Base-by-base conservation (phyloP, 176 grass and related monocot species). In the Carex pumila region DNA sequence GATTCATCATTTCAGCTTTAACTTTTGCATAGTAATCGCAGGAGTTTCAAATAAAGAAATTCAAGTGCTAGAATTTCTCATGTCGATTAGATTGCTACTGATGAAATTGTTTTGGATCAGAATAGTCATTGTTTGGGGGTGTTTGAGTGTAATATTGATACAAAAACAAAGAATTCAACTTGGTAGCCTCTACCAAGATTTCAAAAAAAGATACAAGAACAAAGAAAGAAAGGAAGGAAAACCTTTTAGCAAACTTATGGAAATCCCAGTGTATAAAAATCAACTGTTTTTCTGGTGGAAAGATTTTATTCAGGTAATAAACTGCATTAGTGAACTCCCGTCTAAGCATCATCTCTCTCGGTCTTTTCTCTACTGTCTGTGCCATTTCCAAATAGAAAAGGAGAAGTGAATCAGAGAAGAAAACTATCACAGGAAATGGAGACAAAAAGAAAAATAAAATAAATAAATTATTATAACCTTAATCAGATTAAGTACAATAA, bases 191-290 rank as follows among this genome's bases (percentile, higher is more conserved):
- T 39, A 39, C 37, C 37, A 39, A 39, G 37, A 39, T 39, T 39
- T 39, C 37, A 39, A 39, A 39, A 39, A 5, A 39, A 39, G 37
- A 39, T 39, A 39, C 4, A 39, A 5, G 4, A 39, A 39, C 37
- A 39, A 39, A 39, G 37, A 89, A 30, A 47, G 45, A 50, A 86
- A 80, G 59, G 36, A 71, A 65, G 84, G 83, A 31, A 77, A 34
- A 95, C 93, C 96, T 98, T 92, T 98, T 98, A 39, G 93, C 89
- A 86, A 98, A 98, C 84, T 98, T 98, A 87, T 98, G 93, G 78
- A 98, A 98, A 93, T 98, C 96, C 96, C 96, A 98, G 80, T 95
- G 96, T 41, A 98, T 98, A 73, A 98, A 95, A 83, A 89, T 91
- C 80, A 98, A 85, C 49, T 98, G 94, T 85, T 59, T 92, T 69